These are phyloP conservation scores for Papiliotrema nemorosa DNA, from an alignment of 1,284 basidiomycete genomes.

Conservation along the genomic window DNA sequence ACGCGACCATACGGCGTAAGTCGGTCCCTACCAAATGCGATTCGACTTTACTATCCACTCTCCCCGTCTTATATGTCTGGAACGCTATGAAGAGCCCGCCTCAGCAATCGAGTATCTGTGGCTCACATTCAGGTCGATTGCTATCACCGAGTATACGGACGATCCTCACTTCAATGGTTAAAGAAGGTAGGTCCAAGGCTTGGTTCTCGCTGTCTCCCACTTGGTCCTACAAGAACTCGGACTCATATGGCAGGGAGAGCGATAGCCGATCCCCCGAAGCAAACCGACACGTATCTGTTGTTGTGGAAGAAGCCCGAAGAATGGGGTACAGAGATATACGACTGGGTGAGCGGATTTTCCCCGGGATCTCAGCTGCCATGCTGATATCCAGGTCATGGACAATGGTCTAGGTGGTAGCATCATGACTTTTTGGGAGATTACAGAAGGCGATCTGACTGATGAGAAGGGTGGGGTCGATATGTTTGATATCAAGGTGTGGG, in stretches of 20 bases:
- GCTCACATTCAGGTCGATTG: constrained; percentile 24
- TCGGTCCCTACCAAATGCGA: no score
- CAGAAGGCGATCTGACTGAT: constrained; percentile 52
- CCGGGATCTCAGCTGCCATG: neutral
- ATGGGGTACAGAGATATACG: constrained; percentile 54
- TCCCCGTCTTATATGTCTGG: no score
- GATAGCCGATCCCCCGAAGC: constrained; percentile 44
- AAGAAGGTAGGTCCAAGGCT: constrained; percentile 40
- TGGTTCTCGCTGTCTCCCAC: no score
- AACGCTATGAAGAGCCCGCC: no score
- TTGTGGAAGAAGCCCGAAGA: constrained; percentile 56
- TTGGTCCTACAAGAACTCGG: no score
- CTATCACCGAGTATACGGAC: constrained; percentile 28
- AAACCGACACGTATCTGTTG: constrained; percentile 44
- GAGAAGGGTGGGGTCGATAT: constrained; percentile 34
- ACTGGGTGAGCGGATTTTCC: constrained; percentile 49
- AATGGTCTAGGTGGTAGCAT: constrained; percentile 54
- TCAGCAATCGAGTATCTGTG: neutral
- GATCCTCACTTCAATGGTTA: constrained; percentile 37
- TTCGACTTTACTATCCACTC: no score
- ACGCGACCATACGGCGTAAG: constrained; percentile 44
- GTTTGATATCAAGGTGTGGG: neutral
- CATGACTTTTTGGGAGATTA: constrained; percentile 57
- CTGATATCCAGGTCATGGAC: constrained; percentile 49
- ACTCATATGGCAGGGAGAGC: constrained; percentile 41